phyloP scores from a whole-genome alignment of 345 rosid genomes.

The Barbarea vulgaris region DNA sequence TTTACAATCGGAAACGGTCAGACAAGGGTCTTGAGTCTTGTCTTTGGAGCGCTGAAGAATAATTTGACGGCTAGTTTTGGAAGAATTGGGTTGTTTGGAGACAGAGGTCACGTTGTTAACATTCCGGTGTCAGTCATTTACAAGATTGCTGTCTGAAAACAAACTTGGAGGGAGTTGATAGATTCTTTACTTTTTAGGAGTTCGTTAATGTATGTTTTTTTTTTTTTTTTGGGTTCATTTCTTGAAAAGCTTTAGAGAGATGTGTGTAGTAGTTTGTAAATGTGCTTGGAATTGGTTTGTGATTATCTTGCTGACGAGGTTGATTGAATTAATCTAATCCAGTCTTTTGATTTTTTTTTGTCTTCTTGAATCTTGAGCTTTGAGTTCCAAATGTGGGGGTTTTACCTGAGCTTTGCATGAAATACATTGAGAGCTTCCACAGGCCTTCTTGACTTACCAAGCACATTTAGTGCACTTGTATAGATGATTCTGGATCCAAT shows the following conservation, averaged over 20 bases:
- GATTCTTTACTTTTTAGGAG: neutral
- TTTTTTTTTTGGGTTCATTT: constrained; percentile 26
- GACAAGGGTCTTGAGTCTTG: constrained; percentile 56
- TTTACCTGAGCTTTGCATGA: constrained; percentile 79
- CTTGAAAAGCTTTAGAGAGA: constrained; percentile 20
- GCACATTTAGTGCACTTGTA: constrained; percentile 82
- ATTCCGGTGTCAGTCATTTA: constrained; percentile 73
- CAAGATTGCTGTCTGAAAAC: constrained; percentile 43
- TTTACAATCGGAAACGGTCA: constrained; percentile 56
- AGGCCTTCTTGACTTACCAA: constrained; percentile 90
- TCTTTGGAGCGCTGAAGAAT: constrained; percentile 52
- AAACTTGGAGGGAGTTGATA: constrained; percentile 28
- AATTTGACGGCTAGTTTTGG: constrained; percentile 65
- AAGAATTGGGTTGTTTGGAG: constrained; percentile 78
- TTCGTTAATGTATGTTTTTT: constrained; percentile 5
- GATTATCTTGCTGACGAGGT: constrained; percentile 18
- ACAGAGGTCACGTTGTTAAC: constrained; percentile 68
- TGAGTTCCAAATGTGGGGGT: neutral
- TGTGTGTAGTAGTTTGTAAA: constrained; percentile 37
- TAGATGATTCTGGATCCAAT: constrained; percentile 55
- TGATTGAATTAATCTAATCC: constrained; percentile 24
- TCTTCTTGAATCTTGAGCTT: neutral
- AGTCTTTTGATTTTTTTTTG: constrained; percentile 8
- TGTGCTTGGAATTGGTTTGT: constrained; percentile 8
- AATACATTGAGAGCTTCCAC: constrained; percentile 93